Evolutionary conservation across 441 rosid species (phyloP).

Genomic region (Viola pubescens): DNA sequence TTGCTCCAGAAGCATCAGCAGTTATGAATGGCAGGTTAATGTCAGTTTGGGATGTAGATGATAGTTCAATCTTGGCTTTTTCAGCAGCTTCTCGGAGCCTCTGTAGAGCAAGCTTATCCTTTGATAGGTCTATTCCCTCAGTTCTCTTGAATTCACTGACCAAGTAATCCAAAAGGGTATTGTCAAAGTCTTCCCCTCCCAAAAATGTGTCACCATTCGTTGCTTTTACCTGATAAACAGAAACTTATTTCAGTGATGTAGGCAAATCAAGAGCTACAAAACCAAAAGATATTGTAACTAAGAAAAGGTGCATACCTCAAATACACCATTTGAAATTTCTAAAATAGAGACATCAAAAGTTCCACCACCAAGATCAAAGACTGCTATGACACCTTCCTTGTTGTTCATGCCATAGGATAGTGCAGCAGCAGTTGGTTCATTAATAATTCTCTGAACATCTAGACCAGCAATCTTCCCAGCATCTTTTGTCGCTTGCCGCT

Average conservation of each 20-base stretch:
- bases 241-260: not conserved
- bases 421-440: constrained; percentile 90
- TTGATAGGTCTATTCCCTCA: constrained; percentile 61
- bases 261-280: not conserved
- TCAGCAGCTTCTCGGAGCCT: constrained; percentile 92
- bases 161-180: constrained; percentile 59
- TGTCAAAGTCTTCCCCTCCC: constrained; percentile 92
- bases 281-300: no score
- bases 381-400: constrained; percentile 83
- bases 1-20: constrained; percentile 77
- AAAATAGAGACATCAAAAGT: constrained; percentile 72
- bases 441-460: constrained; percentile 75
- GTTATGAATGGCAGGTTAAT: constrained; percentile 82
- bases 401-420: constrained; percentile 84
- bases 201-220: constrained; percentile 91
- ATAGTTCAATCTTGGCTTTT: constrained; percentile 84
- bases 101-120: constrained; percentile 76
- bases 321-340: constrained; percentile 87
- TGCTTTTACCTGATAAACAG: constrained; percentile 57
- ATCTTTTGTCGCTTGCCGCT: constrained; percentile 87
- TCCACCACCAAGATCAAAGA: constrained; percentile 84
- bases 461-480: constrained; percentile 82
- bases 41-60: constrained; percentile 79
- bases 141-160: constrained; percentile 65
- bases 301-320: constrained; percentile 41